Evolutionary conservation across 352 stramenopile species (phyloP), one percentile per base, ranked within the genome.

Genomic region (Phytopythium oedochilum): DNA sequence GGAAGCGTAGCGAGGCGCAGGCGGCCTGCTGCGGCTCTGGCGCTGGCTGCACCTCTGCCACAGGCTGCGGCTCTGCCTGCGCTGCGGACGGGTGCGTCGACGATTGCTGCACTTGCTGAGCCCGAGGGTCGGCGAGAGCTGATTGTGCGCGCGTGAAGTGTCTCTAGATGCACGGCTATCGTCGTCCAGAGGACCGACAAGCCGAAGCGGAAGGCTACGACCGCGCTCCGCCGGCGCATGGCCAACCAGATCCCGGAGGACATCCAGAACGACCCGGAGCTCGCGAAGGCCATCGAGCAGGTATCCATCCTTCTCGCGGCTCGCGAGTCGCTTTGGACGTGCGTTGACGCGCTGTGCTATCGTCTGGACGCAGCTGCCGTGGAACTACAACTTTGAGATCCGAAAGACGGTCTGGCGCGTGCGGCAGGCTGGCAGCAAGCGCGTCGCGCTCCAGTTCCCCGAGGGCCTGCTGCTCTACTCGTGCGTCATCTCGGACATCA

Each of bases 361-460:
- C 29, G 20, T 42, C 10, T 23, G 23, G 5, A 0, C 52, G 22
- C 59, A 94, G 66, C 80, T 99, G 20, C 97, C 97, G 17, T 83
- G 77, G 60, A 99, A 99, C 66, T 99, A 99, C 75, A 98, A 98
- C 60, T 99, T 99, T 79, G 89, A 98, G 73, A 91, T 99, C 57
- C 83, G 82, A 60, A 99, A 99, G 78, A 99, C 96, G 0, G 84
- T 99, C 35, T 98, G 94, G 86, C 84, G 95, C 15, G 97, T 99
- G 42, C 81, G 92, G 45, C 86, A 97, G 61, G 74, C 88, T 34
- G 65, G 82, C 56, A 89, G 86, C 52, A 94, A 89, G 62, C 79
- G 87, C 51, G 93, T 99, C 35, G 96, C 97, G 39, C 78, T 99
- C 54, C 97, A 99, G 73, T 98, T 99, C 64, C 97, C 97, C 2